phyloP scores from a whole-genome alignment of 352 stramenopile genomes.

The Thalassiosira exigua region DNA sequence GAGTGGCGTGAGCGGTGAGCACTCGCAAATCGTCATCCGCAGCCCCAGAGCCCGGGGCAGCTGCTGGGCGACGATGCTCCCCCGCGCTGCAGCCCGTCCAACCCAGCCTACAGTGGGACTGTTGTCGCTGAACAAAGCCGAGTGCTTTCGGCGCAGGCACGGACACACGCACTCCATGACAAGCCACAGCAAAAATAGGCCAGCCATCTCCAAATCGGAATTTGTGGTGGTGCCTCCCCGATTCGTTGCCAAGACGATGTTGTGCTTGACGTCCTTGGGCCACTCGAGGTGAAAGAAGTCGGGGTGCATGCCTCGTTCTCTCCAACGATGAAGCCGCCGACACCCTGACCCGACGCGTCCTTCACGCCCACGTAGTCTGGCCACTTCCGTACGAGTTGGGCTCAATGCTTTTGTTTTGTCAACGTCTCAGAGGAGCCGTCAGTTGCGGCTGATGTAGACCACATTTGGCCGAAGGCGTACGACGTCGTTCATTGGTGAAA shows the following conservation, averaged over 20 bases:
- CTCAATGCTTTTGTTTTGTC: not conserved
- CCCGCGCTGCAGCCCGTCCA: not conserved
- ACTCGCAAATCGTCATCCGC: not conserved
- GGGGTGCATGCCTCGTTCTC: not conserved
- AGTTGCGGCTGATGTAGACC: not conserved
- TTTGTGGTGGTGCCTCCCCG: not conserved
- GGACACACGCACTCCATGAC: not conserved
- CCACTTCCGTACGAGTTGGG: not conserved
- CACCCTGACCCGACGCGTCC: constrained; percentile 25
- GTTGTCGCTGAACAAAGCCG: constrained; percentile 1
- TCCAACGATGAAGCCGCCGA: constrained; percentile 25
- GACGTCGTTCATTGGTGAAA: not conserved
- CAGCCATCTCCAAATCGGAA: not conserved
- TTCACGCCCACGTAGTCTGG: constrained; percentile 25
- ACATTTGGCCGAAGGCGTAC: not conserved
- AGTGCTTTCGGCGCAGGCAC: not conserved
- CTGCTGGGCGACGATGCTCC: not conserved
- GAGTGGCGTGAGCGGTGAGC: constrained; percentile 28
- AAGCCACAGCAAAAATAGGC: not conserved
- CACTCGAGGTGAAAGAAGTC: not conserved
- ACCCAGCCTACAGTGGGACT: not conserved
- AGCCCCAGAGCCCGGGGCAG: constrained; percentile 21
- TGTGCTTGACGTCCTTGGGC: not conserved
- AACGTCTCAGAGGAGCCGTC: not conserved
- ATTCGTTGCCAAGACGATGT: not conserved